Conservation (phyloP, 208 protist genomes). For the Zelonia costaricensis region DNA sequence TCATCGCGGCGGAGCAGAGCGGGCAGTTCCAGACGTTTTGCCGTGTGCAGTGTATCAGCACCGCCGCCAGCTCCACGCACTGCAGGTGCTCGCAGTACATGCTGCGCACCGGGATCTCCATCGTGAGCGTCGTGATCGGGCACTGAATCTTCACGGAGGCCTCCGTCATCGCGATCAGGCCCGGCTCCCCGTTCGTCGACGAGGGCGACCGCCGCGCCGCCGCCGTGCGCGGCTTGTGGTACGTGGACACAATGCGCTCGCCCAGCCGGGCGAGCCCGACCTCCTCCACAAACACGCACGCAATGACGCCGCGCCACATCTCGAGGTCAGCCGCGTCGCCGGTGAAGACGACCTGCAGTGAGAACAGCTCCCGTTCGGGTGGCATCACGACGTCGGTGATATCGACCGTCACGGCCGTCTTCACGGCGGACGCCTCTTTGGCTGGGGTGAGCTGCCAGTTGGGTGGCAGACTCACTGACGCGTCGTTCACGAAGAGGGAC, state of each 20-base stretch:
- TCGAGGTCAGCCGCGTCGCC: slow-evolving; percentile 42
- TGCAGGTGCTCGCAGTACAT: slow-evolving; percentile 76
- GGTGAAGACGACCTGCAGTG: slow-evolving; percentile 56
- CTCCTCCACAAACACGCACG: slow-evolving; percentile 68
- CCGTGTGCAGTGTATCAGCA: slow-evolving; percentile 60
- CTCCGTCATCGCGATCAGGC: slow-evolving; percentile 50
- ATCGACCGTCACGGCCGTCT: slow-evolving; percentile 58
- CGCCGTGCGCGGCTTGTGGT: slow-evolving; percentile 6
- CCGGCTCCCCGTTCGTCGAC: background rate
- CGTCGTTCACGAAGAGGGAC: slow-evolving; percentile 70
- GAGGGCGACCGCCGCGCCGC: background rate
- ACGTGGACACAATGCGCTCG: slow-evolving; percentile 45
- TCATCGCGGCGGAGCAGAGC: slow-evolving; percentile 62
- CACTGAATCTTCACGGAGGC: slow-evolving; percentile 56
- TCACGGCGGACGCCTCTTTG: slow-evolving; percentile 61
- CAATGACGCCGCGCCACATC: slow-evolving; percentile 74
- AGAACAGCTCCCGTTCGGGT: slow-evolving; percentile 39
- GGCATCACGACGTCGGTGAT: slow-evolving; percentile 53
- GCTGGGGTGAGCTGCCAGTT: slow-evolving; percentile 64
- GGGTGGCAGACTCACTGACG: slow-evolving; percentile 31
- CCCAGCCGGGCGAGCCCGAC: slow-evolving; percentile 34
- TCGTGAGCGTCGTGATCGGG: slow-evolving; percentile 60
- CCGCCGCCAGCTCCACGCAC: slow-evolving; percentile 73
- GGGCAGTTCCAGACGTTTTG: slow-evolving; percentile 89
- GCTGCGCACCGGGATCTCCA: slow-evolving; percentile 66